Evolutionary conservation across 2,329 filamentous ascomycete genomes (phyloP).

Genomic region (Dactylellina leptospora): DNA sequence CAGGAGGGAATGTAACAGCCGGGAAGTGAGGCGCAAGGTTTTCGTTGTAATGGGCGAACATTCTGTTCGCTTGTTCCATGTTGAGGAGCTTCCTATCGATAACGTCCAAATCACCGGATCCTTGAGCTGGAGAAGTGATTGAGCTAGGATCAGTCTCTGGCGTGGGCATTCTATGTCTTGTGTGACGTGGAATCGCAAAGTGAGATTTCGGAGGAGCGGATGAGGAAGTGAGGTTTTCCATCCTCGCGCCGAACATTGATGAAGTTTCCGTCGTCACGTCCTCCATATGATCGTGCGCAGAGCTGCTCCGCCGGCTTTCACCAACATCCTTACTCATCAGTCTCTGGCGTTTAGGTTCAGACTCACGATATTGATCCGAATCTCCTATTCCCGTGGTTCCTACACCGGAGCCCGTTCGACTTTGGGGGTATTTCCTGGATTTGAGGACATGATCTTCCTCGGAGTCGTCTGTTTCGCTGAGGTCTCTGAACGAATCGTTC

Average conservation of each 20-base stretch:
- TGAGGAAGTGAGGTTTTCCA: conserved; percentile 38
- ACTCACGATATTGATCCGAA: conserved; percentile 48
- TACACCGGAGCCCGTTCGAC: conserved; percentile 23
- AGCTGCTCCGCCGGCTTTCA: conserved; percentile 41
- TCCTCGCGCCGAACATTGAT: conserved; percentile 41
- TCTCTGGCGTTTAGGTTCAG: conserved; percentile 53
- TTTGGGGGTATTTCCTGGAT: conserved; percentile 31
- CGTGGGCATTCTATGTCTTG: conserved; percentile 57
- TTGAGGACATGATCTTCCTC: conserved; percentile 32
- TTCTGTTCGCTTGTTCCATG: conserved; percentile 64
- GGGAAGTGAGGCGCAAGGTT: conserved; percentile 57
- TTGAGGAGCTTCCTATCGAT: conserved; percentile 66
- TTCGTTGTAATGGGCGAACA: conserved; percentile 59
- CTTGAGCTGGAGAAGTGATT: conserved; percentile 52
- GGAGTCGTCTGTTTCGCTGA: conserved; percentile 37
- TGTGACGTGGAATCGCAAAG: conserved; percentile 44
- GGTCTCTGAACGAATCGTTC: conserved; percentile 21
- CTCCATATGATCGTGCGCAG: conserved; percentile 75
- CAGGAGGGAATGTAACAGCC: conserved; percentile 55
- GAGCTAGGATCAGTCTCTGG: conserved; percentile 52
- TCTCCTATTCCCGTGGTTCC: conserved; percentile 4
- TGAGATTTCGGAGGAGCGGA: conserved; percentile 50
- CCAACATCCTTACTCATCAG: conserved; percentile 50
- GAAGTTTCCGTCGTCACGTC: conserved; percentile 75
- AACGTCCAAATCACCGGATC: conserved; percentile 59